Percentiles rank a stretch among this genome's conserved stretches.
Evolutionary conservation across 495 filamentous ascomycete species (phyloP).

Genomic region (Arthonia radiata): DNA sequence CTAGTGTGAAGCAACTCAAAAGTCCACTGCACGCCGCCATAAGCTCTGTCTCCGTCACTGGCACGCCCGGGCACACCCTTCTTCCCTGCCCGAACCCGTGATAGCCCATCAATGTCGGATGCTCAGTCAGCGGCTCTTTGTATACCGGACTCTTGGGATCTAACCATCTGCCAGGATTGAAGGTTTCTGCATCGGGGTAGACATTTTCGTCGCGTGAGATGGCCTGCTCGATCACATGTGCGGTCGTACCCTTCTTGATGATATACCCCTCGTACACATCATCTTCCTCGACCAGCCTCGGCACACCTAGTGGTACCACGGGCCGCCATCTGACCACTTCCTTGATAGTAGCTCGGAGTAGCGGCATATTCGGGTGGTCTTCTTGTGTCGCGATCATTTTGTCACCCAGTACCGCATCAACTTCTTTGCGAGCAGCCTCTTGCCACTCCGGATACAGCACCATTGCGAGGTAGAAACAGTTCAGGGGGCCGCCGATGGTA

Average conservation of each 20-base stretch:
- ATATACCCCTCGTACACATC: constrained; percentile 12
- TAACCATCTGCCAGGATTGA: constrained; percentile 16
- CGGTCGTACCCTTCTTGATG: constrained; percentile 15
- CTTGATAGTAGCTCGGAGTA: constrained; percentile 9
- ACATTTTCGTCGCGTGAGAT: constrained; percentile 12
- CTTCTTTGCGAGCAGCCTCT: constrained; percentile 24
- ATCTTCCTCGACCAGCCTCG: constrained; percentile 10
- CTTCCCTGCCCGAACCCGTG: constrained; percentile 12
- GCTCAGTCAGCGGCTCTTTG: constrained; percentile 9
- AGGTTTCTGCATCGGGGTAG: constrained; percentile 15
- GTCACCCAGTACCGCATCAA: constrained; percentile 23
- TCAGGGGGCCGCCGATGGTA: constrained; percentile 18
- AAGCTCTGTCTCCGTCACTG: no score
- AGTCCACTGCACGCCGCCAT: no score
- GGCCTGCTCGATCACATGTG: no score
- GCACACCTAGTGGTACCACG: constrained; percentile 4
- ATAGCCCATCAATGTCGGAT: constrained; percentile 10
- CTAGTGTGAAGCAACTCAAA: no score
- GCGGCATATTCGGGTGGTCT: constrained; percentile 15
- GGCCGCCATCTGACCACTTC: constrained; percentile 10
- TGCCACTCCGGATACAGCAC: constrained; percentile 31
- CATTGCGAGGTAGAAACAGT: constrained; percentile 34
- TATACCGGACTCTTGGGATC: constrained; percentile 10
- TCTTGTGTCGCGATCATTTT: constrained; percentile 13
- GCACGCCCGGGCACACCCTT: constrained; percentile 15